phyloP scores from a whole-genome alignment of 345 rosid species.

The Citrus reticulata region DNA sequence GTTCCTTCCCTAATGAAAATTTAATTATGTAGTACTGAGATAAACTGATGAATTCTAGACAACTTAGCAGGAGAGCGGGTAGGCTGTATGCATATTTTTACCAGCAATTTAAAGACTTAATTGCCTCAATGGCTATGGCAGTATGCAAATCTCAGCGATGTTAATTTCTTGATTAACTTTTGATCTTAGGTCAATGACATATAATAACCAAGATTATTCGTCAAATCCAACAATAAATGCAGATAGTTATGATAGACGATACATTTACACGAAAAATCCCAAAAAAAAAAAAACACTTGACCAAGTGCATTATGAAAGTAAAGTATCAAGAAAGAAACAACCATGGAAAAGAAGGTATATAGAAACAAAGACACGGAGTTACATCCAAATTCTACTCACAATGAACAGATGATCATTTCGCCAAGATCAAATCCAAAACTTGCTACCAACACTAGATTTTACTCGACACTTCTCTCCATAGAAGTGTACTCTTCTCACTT shows the following conservation, averaged over 20 bases:
- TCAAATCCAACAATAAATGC: background rate
- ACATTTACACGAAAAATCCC: background rate
- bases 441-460: background rate
- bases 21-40: background rate
- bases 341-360: background rate
- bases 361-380: background rate
- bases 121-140: background rate
- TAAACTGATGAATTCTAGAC: background rate
- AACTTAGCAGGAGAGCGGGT: background rate
- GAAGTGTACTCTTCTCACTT: background rate
- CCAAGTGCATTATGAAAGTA: background rate
- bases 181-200: background rate
- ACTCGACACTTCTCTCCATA: background rate
- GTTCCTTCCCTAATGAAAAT: background rate
- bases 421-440: background rate
- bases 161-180: background rate
- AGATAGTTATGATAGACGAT: background rate
- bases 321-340: background rate
- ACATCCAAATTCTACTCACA: background rate
- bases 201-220: too few species aligned
- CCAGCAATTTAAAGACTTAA: background rate
- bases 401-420: background rate
- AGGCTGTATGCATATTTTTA: background rate
- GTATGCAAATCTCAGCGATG: background rate
- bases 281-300: background rate